Percentiles rank a stretch among this genome's conserved stretches.
These are phyloP conservation scores for Haematococcus sp. DNA, from an alignment of 139 green algal species.

Conservation along the genomic window DNA sequence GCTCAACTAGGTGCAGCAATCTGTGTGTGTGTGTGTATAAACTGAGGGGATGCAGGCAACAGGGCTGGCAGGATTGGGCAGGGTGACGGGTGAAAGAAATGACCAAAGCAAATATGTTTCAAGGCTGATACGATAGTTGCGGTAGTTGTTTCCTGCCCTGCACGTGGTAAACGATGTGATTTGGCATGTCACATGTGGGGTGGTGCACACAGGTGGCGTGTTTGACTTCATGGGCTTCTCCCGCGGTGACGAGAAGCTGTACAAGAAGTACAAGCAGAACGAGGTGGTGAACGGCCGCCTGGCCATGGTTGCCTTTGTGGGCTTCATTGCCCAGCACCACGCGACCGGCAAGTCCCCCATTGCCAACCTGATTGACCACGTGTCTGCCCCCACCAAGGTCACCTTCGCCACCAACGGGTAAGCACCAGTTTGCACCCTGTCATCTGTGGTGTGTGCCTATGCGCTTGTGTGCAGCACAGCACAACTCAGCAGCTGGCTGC, in stretches of 20 bases:
- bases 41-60: too few relatives aligned
- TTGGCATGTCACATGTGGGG: too few relatives aligned
- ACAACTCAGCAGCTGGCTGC: too few relatives aligned
- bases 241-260: constrained; percentile 49
- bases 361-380: constrained; percentile 54
- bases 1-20: too few relatives aligned
- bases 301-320: constrained; percentile 40
- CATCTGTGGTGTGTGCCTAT: neutral
- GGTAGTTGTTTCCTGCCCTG: too few relatives aligned
- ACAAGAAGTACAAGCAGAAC: constrained; percentile 78
- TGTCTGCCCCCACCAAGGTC: constrained; percentile 46
- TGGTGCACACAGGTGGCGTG: constrained; percentile 53
- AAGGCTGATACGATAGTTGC: too few relatives aligned
- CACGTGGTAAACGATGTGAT: too few relatives aligned
- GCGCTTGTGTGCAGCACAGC: neutral
- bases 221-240: constrained; percentile 84
- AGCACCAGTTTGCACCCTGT: neutral
- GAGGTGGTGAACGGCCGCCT: constrained; percentile 93
- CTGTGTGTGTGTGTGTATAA: too few relatives aligned
- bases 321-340: constrained; percentile 82
- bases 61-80: too few relatives aligned
- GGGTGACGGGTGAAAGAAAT: too few relatives aligned
- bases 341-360: constrained; percentile 79
- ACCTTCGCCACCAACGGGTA: constrained; percentile 68
- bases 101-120: too few relatives aligned